Evolutionary conservation across 1,284 basidiomycete genomes (phyloP), one percentile per base, ranked within the genome.

Genomic region (Afroboletus lepidellus): DNA sequence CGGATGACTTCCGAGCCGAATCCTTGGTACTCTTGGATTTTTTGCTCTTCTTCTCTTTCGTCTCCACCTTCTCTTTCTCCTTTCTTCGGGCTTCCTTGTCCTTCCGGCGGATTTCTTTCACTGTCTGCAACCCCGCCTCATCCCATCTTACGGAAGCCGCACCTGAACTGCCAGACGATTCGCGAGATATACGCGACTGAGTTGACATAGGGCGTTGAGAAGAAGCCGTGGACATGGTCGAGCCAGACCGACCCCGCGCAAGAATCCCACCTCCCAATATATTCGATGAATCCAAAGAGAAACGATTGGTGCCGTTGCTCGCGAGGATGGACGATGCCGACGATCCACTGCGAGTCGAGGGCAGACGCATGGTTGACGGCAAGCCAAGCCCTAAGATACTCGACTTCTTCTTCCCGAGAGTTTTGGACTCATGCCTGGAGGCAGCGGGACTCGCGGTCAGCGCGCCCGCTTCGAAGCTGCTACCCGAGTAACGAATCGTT

Each of bases 401-500:
- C 25, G 75, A 72, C 63, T 85, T 86, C 75, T 79, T 84, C 61
- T 73, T 75, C 0, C 74, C 74, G 0, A 80, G 65, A 13, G 75
- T 71, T 38, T 69, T 63, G 34, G 55, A 60, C 33, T 69, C 69
- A 16, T 44, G 45, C 33, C 51, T 63, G 48, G 55, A 63, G 57
- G 43, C 59, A 61, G 39, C 55, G 29, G 73, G 80, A 57, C 65
- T 76, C 25, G 74, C 69, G 6, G 70, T 77, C 49, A 81, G 71
- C 3, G 74, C 66, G 23, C 84, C 85, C 1, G 77, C 77, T 64
- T 88, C 86, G 57, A 86, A 88, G 60, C 80, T 83, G 61, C 82
- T 82, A 0, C 77, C 75, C 2, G 83, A 85, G 55, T 73, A 66
- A 20, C 77, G 75, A 9, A 70, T 34, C 0, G 74, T 76, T 46